A percentile compares a stretch with the other conserved stretches of the same genome.
Evolutionary conservation across 2,329 filamentous ascomycete genomes (phyloP).

Genomic region (Aureobasidium leucospermi): DNA sequence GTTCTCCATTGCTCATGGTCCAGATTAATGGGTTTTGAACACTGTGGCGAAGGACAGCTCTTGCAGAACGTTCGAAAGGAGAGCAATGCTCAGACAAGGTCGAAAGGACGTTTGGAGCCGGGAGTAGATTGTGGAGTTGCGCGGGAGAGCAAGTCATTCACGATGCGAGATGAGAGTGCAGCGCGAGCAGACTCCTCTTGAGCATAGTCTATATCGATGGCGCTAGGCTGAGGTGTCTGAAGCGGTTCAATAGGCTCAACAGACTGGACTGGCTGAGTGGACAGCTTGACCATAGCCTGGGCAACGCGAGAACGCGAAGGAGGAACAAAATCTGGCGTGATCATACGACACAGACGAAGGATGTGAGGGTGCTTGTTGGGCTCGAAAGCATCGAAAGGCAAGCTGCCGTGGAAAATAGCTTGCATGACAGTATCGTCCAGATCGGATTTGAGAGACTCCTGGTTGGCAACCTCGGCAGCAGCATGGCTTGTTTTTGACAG

Average conservation of each 20-base stretch:
- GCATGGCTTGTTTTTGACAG: not conserved
- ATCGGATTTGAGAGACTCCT: not conserved
- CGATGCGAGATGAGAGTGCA: not conserved
- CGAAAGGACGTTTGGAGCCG: slow-evolving; percentile 8
- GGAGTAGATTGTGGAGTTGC: not conserved
- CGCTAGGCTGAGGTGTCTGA: not conserved
- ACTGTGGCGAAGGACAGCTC: too few species aligned
- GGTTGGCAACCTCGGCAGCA: not conserved
- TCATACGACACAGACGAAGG: not conserved
- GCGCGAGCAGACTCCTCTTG: not conserved
- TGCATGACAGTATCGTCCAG: not conserved
- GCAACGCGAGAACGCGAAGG: slow-evolving; percentile 6
- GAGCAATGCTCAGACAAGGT: slow-evolving; percentile 1
- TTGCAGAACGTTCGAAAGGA: too few species aligned
- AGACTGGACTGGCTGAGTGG: not conserved
- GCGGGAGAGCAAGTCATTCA: not conserved
- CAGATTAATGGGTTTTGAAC: too few species aligned
- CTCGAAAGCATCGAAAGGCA: slow-evolving; percentile 10
- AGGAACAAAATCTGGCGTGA: slow-evolving; percentile 1
- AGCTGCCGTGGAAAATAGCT: slow-evolving; percentile 5
- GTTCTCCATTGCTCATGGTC: too few species aligned
- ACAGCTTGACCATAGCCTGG: slow-evolving; percentile 3
- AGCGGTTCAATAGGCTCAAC: not conserved
- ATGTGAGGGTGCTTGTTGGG: slow-evolving; percentile 1
- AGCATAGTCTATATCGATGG: not conserved